Percentiles rank a stretch among this genome's conserved stretches.
Evolutionary conservation across 768 basidiomycete genomes (phyloP).

Genomic region (Mycena olivaceomarginata): DNA sequence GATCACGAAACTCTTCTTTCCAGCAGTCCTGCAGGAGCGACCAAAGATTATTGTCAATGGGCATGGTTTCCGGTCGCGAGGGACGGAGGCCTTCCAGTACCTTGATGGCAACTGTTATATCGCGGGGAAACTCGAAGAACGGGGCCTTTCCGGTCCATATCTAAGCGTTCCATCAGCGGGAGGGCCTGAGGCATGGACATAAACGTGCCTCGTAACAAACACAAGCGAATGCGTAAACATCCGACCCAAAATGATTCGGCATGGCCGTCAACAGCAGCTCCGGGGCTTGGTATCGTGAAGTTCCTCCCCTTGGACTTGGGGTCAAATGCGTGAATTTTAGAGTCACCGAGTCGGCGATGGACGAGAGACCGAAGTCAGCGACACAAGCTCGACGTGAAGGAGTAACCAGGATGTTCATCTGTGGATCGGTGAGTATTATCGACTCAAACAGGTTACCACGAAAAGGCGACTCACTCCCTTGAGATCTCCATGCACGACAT

Average conservation of each 20-base stretch:
- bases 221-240: conserved; percentile 38
- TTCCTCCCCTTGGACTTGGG: conserved; percentile 27
- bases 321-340: conserved; percentile 35
- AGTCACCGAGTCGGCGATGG: conserved; percentile 33
- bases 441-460: neutral
- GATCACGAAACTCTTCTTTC: conserved; percentile 13
- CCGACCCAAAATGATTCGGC: conserved; percentile 20
- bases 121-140: conserved; percentile 20
- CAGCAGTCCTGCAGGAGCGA: conserved; percentile 35
- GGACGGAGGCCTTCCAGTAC: conserved; percentile 27
- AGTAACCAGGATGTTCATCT: conserved; percentile 45
- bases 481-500: conserved; percentile 45
- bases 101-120: conserved; percentile 26
- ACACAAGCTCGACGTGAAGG: conserved; percentile 42
- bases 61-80: conserved; percentile 15
- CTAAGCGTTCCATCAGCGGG: neutral
- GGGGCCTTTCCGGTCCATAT: conserved; percentile 33
- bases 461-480: conserved; percentile 38
- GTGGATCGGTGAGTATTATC: neutral
- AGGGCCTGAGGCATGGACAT: too few species aligned
- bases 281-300: conserved; percentile 34
- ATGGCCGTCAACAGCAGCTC: conserved; percentile 21
- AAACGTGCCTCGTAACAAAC: conserved; percentile 40
- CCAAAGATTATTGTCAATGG: conserved; percentile 28
- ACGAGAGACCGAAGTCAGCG: conserved; percentile 43